phyloP scores from a whole-genome alignment of 768 basidiomycete genomes.

The Candolleomyces eurysporus region DNA sequence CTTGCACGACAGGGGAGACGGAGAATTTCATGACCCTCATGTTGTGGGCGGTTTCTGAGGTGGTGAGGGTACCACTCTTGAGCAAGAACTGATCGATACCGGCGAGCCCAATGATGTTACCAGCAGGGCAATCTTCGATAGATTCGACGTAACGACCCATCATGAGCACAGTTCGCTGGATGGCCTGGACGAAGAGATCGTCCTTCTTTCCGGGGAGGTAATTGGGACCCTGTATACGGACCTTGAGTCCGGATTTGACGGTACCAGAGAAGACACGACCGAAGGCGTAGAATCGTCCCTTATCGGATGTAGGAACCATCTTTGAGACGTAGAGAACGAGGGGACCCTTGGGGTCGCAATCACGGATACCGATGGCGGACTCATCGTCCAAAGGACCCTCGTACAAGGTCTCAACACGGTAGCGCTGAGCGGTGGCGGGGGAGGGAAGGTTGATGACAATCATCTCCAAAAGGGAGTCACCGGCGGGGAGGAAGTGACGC shows the following conservation, averaged over 20 bases:
- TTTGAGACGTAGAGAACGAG: conserved; percentile 98
- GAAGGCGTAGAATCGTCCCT: conserved; percentile 99
- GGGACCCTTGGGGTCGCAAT: conserved; percentile 95
- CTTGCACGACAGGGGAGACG: conserved; percentile 98
- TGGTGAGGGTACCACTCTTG: conserved; percentile 97
- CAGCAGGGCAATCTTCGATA: conserved; percentile 98
- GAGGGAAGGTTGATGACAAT: conserved; percentile 99
- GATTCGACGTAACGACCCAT: conserved; percentile 99
- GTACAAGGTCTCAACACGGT: conserved; percentile 99
- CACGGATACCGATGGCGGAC: conserved; percentile 96
- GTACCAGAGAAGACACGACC: conserved; percentile 99
- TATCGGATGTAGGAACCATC: conserved; percentile 99
- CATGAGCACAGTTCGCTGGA: conserved; percentile 99
- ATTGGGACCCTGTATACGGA: conserved; percentile 99
- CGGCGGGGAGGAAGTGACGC: conserved; percentile 99
- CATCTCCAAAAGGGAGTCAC: conserved; percentile 99
- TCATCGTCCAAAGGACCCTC: conserved; percentile 99
- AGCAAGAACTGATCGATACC: conserved; percentile 99
- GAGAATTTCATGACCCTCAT: conserved; percentile 99
- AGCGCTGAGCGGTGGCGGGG: conserved; percentile 93
- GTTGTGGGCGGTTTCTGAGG: conserved; percentile 98
- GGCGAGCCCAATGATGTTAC: conserved; percentile 98
- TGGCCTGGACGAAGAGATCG: conserved; percentile 95
- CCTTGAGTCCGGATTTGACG: conserved; percentile 94
- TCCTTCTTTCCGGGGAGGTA: conserved; percentile 99